Conservation (phyloP, 176 grass and related monocot species). For the Eleusine indica region DNA sequence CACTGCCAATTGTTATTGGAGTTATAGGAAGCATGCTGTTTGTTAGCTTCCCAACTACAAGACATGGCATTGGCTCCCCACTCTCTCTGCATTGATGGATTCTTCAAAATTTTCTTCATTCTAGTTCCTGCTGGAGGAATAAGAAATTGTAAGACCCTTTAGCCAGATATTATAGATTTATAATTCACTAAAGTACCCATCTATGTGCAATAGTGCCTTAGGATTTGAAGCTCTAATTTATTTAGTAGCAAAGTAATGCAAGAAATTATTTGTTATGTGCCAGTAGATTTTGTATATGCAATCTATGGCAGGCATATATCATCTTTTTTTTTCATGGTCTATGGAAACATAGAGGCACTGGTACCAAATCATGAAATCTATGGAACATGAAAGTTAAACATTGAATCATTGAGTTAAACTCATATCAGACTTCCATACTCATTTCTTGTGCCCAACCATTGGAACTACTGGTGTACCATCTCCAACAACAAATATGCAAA, state of each 20-base stretch:
- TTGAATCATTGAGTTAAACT: conserved; percentile 8
- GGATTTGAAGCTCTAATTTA: background rate
- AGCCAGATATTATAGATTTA: conserved; percentile 1
- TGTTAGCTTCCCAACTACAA: conserved; percentile 73
- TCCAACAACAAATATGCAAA: conserved; percentile 1
- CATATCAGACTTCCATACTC: background rate
- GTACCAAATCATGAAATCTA: conserved; percentile 16
- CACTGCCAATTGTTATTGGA: conserved; percentile 61
- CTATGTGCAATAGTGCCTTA: conserved; percentile 20
- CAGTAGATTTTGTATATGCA: background rate
- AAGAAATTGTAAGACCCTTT: conserved; percentile 1
- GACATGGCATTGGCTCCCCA: conserved; percentile 66
- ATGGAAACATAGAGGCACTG: background rate
- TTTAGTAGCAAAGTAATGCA: background rate
- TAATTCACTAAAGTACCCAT: background rate
- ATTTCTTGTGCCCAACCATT: background rate
- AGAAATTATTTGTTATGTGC: background rate
- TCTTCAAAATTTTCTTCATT: conserved; percentile 1
- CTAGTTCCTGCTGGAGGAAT: conserved; percentile 36
- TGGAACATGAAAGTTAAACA: background rate
- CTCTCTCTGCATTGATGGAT: conserved; percentile 45
- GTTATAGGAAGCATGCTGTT: conserved; percentile 72
- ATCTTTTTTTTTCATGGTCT: conserved; percentile 11
- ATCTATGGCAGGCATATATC: background rate
- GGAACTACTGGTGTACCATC: conserved; percentile 2